Conservation (phyloP, 768 basidiomycete species). For the Panellus pusillus region DNA sequence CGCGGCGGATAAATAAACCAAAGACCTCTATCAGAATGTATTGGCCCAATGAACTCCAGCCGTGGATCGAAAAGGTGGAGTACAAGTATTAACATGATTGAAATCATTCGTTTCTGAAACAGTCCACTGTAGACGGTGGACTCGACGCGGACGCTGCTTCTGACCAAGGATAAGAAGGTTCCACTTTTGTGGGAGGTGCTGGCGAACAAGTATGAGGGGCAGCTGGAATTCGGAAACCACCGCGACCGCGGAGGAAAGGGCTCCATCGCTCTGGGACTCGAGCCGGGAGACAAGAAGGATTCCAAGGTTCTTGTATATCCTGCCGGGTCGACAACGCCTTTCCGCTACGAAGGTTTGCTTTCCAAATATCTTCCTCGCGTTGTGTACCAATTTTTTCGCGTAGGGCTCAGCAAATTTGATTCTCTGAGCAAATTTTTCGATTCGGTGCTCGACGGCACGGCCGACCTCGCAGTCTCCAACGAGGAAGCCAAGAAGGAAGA, state of each 20-base stretch:
- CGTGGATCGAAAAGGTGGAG: conserved; percentile 66
- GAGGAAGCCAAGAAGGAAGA: conserved; percentile 43
- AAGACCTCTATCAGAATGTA: conserved; percentile 64
- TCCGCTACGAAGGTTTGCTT: conserved; percentile 65
- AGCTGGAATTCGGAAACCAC: conserved; percentile 62
- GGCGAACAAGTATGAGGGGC: conserved; percentile 66
- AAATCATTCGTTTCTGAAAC: background rate
- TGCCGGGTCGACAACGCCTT: conserved; percentile 51
- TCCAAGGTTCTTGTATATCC: conserved; percentile 75
- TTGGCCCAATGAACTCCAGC: conserved; percentile 53
- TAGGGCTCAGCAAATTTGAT: conserved; percentile 74
- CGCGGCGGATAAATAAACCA: conserved; percentile 59
- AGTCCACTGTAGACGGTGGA: conserved; percentile 29
- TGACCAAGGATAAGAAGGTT: conserved; percentile 74
- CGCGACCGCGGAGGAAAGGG: conserved; percentile 66
- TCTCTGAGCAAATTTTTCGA: conserved; percentile 73
- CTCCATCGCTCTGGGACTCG: conserved; percentile 58
- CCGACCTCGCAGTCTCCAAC: conserved; percentile 47
- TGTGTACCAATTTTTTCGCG: background rate
- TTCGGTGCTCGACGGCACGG: conserved; percentile 67
- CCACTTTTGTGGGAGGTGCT: conserved; percentile 83
- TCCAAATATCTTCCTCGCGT: background rate
- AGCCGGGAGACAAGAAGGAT: conserved; percentile 50
- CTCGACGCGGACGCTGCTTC: conserved; percentile 59
- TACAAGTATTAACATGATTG: background rate